These are phyloP conservation scores for Hygrophoropsis aurantiaca DNA, from an alignment of 768 basidiomycete species.

Conservation along the genomic window DNA sequence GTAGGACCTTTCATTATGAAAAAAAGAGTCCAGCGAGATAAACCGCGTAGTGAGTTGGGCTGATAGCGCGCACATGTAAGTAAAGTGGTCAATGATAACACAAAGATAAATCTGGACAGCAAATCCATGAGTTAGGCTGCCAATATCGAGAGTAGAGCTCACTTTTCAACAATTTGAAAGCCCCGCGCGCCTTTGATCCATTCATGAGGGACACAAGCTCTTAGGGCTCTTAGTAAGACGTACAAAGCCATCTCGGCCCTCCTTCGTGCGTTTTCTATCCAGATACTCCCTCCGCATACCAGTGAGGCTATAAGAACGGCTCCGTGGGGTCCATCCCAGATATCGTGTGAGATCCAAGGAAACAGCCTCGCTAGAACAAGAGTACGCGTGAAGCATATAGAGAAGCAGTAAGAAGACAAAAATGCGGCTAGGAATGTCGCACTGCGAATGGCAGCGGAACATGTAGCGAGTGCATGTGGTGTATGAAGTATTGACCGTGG, in stretches of 20 bases:
- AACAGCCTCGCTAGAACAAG: conserved; percentile 61
- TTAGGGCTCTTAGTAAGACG: conserved; percentile 69
- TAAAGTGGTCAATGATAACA: conserved; percentile 63
- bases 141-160: too few relatives aligned
- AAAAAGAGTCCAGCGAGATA: conserved; percentile 69
- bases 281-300: conserved; percentile 73
- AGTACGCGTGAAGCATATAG: conserved; percentile 70
- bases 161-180: conserved; percentile 57
- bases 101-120: conserved; percentile 62
- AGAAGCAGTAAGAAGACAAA: conserved; percentile 66
- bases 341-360: conserved; percentile 69
- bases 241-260: conserved; percentile 81
- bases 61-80: conserved; percentile 62
- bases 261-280: conserved; percentile 70
- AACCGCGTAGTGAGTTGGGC: conserved; percentile 66
- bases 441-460: conserved; percentile 59
- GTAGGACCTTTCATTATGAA: conserved; percentile 65
- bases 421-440: conserved; percentile 74
- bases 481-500: conserved; percentile 52
- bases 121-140: background rate
- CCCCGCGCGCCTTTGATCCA: conserved; percentile 47
- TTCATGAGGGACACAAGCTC: conserved; percentile 56
- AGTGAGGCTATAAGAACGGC: conserved; percentile 66
- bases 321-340: conserved; percentile 78
- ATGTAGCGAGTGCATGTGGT: conserved; percentile 37